These are phyloP conservation scores for Tylopilus subfusipes DNA, from an alignment of 768 basidiomycete species.

Conservation along the genomic window DNA sequence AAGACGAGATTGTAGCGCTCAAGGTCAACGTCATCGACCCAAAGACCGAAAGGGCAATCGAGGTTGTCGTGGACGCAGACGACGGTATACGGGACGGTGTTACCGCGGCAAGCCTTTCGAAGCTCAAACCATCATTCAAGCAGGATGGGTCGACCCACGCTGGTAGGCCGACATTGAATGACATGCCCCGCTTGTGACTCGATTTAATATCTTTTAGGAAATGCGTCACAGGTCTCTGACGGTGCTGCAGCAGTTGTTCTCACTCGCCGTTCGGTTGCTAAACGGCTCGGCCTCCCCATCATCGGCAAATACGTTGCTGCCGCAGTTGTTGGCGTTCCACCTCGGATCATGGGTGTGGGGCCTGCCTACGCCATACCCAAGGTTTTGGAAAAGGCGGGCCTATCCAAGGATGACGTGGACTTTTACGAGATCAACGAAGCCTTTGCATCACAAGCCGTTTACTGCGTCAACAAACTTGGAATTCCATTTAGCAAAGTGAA, in stretches of 20 bases:
- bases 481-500: conserved; percentile 81
- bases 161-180: conserved; percentile 32
- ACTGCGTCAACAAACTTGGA: conserved; percentile 62
- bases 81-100: conserved; percentile 87
- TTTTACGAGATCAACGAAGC: conserved; percentile 94
- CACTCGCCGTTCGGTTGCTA: conserved; percentile 73
- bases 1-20: conserved; percentile 80
- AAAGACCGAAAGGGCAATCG: conserved; percentile 63
- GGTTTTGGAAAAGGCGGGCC: conserved; percentile 61
- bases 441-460: conserved; percentile 81
- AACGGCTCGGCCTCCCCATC: conserved; percentile 80
- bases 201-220: conserved; percentile 40
- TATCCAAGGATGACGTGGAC: conserved; percentile 71
- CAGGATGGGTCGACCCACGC: conserved; percentile 77
- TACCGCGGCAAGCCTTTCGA: conserved; percentile 69
- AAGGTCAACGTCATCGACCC: conserved; percentile 66
- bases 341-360: conserved; percentile 88
- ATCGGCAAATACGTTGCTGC: conserved; percentile 80
- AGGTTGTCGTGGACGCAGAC: conserved; percentile 72
- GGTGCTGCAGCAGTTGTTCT: conserved; percentile 90
- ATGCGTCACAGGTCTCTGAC: conserved; percentile 88
- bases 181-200: background rate
- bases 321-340: conserved; percentile 73
- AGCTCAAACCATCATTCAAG: conserved; percentile 83
- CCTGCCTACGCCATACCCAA: conserved; percentile 86